Evolutionary conservation across 768 basidiomycete species (phyloP).

Genomic region (Pulveroboletus sp.): DNA sequence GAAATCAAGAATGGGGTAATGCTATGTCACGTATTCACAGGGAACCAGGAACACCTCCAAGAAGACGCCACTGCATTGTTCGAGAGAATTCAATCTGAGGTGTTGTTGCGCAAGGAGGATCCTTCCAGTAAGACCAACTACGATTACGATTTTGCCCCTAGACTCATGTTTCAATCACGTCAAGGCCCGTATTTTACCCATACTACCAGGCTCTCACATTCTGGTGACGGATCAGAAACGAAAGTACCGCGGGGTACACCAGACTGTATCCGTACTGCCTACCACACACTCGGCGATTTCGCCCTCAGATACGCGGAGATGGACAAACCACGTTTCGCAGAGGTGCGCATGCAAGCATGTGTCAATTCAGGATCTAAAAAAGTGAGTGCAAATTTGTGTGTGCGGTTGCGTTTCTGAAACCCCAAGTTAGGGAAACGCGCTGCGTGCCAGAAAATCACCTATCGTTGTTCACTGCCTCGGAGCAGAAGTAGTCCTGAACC

Average conservation of each 20-base stretch:
- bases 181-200: slow-evolving; percentile 30
- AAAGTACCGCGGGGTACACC: slow-evolving; percentile 27
- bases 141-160: neutral
- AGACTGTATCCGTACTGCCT: slow-evolving; percentile 17
- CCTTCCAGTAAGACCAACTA: slow-evolving; percentile 15
- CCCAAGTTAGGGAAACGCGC: slow-evolving; percentile 19
- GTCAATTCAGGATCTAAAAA: slow-evolving; percentile 36
- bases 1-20: slow-evolving; percentile 19
- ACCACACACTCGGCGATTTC: slow-evolving; percentile 28
- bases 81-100: slow-evolving; percentile 36
- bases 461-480: slow-evolving; percentile 26
- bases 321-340: slow-evolving; percentile 30
- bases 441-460: slow-evolving; percentile 21
- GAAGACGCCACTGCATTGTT: slow-evolving; percentile 36
- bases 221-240: slow-evolving; percentile 9
- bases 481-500: slow-evolving; percentile 18
- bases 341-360: slow-evolving; percentile 41
- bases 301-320: slow-evolving; percentile 36
- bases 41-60: slow-evolving; percentile 43
- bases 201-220: slow-evolving; percentile 12
- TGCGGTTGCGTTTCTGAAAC: neutral
- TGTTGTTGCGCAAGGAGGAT: slow-evolving; percentile 20
- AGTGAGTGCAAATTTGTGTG: slow-evolving; percentile 18
- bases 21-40: slow-evolving; percentile 46
- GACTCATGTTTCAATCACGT: slow-evolving; percentile 2